These are phyloP conservation scores for Cunninghamia lanceolata DNA, from an alignment of 75 land plant species.

Conservation along the genomic window DNA sequence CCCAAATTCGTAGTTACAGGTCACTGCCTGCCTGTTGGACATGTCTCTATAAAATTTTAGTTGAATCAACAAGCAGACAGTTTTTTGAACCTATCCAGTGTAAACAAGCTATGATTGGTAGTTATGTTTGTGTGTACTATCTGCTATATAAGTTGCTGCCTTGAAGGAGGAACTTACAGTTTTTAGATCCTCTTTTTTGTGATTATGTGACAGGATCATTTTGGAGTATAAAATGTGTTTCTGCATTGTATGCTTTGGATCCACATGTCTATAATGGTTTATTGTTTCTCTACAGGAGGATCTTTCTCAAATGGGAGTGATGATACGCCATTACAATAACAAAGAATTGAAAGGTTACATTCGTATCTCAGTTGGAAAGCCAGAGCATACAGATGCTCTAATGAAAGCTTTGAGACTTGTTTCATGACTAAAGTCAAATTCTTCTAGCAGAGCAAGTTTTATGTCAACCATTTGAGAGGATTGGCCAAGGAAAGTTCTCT, in stretches of 20 bases:
- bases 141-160: background rate
- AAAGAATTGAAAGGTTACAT: constrained; percentile 81
- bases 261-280: background rate
- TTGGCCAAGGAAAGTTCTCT: background rate
- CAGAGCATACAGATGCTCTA: constrained; percentile 88
- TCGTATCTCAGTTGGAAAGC: constrained; percentile 92
- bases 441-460: background rate
- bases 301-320: constrained; percentile 79
- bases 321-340: constrained; percentile 93
- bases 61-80: background rate
- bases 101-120: background rate
- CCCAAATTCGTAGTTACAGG: background rate
- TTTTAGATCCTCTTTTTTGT: background rate
- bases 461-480: background rate
- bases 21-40: background rate
- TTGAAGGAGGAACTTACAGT: background rate
- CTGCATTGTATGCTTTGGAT: background rate
- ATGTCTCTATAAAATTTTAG: background rate
- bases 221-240: background rate
- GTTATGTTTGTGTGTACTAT: background rate
- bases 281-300: constrained; percentile 58
- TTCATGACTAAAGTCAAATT: background rate
- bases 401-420: constrained; percentile 50
- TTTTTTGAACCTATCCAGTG: background rate
- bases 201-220: background rate